Conservation (phyloP, 2,329 filamentous ascomycete genomes). For the Neurospora sp. region DNA sequence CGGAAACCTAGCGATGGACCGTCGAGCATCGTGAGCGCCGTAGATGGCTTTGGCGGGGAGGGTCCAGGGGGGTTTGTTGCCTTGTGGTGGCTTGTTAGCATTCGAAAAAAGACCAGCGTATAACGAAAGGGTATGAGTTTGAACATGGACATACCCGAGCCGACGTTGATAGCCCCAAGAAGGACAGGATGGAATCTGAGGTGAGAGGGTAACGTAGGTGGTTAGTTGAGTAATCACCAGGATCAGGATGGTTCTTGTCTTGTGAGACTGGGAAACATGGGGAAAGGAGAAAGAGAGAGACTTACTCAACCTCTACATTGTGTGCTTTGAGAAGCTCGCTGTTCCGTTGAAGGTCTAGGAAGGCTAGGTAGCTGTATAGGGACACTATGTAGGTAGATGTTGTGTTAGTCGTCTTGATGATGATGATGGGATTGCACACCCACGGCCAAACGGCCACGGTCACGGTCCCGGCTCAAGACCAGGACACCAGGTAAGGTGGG, state of each 20-base stretch:
- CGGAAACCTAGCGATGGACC: conserved; percentile 29
- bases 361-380: conserved; percentile 45
- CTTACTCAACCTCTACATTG: conserved; percentile 57
- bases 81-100: conserved; percentile 24
- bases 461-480: neutral
- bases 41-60: conserved; percentile 58
- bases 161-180: conserved; percentile 55
- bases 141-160: conserved; percentile 32
- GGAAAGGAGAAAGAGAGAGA: neutral
- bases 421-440: neutral
- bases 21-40: conserved; percentile 30
- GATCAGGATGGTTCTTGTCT: neutral
- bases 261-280: neutral
- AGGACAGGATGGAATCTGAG: conserved; percentile 61
- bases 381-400: conserved; percentile 41
- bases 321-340: conserved; percentile 43
- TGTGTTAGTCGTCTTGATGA: neutral
- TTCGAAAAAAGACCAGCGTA: too few relatives aligned
- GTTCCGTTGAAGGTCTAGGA: conserved; percentile 49
- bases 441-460: neutral
- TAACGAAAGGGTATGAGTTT: neutral
- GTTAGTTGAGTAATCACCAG: neutral
- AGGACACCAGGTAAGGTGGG: neutral
- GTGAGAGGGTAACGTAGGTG: neutral
- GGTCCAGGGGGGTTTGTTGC: conserved; percentile 67